Evolutionary conservation across 169 alveolate species (phyloP).

Genomic region (Plasmodium coatneyi): DNA sequence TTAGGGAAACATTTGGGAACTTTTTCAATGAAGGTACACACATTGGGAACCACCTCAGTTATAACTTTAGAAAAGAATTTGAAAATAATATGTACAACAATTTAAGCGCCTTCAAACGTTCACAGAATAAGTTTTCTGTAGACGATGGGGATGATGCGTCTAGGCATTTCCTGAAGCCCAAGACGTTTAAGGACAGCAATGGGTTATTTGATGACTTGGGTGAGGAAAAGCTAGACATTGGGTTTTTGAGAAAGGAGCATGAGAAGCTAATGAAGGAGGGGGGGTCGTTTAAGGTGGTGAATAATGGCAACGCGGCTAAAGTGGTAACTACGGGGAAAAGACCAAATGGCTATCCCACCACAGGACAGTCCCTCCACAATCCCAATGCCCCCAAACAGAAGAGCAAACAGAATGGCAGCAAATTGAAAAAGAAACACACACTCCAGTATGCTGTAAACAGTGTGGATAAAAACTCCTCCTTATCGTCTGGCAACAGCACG

Average conservation of each 20-base stretch:
- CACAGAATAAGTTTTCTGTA: not conserved
- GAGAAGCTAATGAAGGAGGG: slow-evolving; percentile 15
- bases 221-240: slow-evolving; percentile 54
- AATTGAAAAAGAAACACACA: slow-evolving; percentile 14
- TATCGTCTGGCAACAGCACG: slow-evolving; percentile 29
- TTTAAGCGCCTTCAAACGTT: slow-evolving; percentile 32
- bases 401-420: not conserved
- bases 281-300: not conserved
- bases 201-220: slow-evolving; percentile 41
- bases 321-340: not conserved
- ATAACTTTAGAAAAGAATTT: slow-evolving; percentile 51
- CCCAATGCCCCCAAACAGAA: not conserved
- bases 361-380: not conserved
- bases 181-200: slow-evolving; percentile 47
- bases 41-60: slow-evolving; percentile 25
- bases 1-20: not conserved
- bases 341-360: not conserved
- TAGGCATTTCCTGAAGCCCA: slow-evolving; percentile 65
- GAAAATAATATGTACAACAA: slow-evolving; percentile 63
- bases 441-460: not conserved
- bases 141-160: slow-evolving; percentile 30
- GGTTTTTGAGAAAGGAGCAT: slow-evolving; percentile 53
- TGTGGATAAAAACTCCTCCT: not conserved
- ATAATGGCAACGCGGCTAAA: not conserved
- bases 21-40: not conserved